These are phyloP conservation scores for Gloeophyllum trabeum DNA, from an alignment of 768 basidiomycete species.

Conservation along the genomic window DNA sequence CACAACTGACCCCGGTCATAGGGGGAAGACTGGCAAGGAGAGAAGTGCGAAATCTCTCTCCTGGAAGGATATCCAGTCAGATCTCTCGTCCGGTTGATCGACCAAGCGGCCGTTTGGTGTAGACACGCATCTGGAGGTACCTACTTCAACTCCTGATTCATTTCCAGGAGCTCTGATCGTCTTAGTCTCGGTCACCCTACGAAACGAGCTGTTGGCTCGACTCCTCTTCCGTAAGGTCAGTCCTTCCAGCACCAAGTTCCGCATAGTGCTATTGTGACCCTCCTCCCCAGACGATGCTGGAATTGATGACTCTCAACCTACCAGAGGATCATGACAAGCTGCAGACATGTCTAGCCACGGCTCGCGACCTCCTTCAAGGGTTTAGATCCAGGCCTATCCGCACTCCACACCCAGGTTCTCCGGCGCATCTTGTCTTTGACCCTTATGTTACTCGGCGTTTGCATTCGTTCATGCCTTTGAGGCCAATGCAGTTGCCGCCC, in stretches of 20 bases:
- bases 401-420: constrained; percentile 29
- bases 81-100: constrained; percentile 40
- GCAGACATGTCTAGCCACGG: constrained; percentile 24
- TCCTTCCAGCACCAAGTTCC: neutral
- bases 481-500: constrained; percentile 40
- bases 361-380: constrained; percentile 27
- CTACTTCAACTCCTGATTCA: no score
- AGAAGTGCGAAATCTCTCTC: constrained; percentile 75
- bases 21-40: constrained; percentile 85
- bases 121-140: no score
- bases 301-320: constrained; percentile 33
- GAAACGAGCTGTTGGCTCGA: neutral
- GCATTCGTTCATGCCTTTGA: constrained; percentile 57
- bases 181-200: neutral
- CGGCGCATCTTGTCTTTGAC: constrained; percentile 48
- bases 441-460: constrained; percentile 56
- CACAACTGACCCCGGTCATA: constrained; percentile 18
- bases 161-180: neutral
- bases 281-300: constrained; percentile 30
- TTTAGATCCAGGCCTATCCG: constrained; percentile 27
- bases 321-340: constrained; percentile 25
- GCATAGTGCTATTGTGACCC: neutral
- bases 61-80: constrained; percentile 50
- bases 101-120: no score
- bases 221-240: neutral